Percentiles rank a stretch among this genome's conserved stretches.
Evolutionary conservation across 1,284 basidiomycete genomes (phyloP).

Genomic region (Pyrrhoderma noxium): DNA sequence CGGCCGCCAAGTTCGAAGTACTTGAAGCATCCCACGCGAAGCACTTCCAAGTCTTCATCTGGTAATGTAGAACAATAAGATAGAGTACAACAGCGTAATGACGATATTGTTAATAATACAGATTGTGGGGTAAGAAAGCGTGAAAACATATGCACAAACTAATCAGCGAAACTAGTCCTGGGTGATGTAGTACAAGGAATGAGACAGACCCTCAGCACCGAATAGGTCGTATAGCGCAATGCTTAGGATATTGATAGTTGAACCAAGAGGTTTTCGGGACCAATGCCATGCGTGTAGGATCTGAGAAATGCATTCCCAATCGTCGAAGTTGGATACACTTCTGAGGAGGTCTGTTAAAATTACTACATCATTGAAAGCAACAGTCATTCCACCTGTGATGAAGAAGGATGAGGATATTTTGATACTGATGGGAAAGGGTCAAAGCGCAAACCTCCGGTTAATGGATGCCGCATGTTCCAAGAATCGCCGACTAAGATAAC

Average conservation of each 20-base stretch:
- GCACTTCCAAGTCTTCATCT: conserved; percentile 76
- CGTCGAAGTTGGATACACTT: conserved; percentile 39
- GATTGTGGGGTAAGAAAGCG: conserved; percentile 1
- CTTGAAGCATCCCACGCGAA: conserved; percentile 92
- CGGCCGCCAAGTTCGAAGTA: conserved; percentile 95
- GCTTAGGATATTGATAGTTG: conserved; percentile 86
- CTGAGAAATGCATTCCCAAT: conserved; percentile 58
- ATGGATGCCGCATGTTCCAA: conserved; percentile 98
- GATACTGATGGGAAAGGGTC: neutral
- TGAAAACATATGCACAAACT: neutral
- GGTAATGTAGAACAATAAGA: conserved; percentile 2
- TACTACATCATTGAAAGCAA: conserved; percentile 81
- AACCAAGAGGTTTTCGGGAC: conserved; percentile 72
- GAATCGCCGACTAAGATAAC: conserved; percentile 90
- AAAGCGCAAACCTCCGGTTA: conserved; percentile 65
- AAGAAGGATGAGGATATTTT: neutral
- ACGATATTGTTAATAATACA: conserved; percentile 1
- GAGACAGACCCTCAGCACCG: conserved; percentile 72
- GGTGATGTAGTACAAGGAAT: conserved; percentile 19
- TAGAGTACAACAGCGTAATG: conserved; percentile 6
- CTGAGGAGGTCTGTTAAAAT: conserved; percentile 60
- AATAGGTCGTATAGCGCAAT: conserved; percentile 91
- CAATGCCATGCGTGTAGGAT: conserved; percentile 75
- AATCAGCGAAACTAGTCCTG: conserved; percentile 11
- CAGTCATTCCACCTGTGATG: conserved; percentile 78